Evolutionary conservation across 345 rosid genomes (phyloP).

Genomic region (Ceriops zippeliana): DNA sequence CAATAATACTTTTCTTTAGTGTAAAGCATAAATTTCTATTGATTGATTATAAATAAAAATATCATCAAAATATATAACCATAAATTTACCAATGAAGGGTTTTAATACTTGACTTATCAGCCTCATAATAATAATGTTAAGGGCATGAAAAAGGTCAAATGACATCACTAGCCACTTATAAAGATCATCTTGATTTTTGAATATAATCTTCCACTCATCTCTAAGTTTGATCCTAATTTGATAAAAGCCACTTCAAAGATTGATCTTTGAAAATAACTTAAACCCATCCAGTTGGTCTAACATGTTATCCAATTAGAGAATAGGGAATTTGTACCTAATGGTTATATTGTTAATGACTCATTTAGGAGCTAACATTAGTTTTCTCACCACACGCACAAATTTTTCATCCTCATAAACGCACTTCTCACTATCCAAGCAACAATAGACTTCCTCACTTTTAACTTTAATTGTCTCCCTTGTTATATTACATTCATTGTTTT

Average conservation of each 20-base stretch:
- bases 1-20: background rate
- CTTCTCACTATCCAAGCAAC: accelerated
- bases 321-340: background rate
- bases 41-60: background rate
- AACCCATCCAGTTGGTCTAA: background rate
- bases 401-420: too few species aligned
- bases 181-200: background rate
- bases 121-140: conserved; percentile 1
- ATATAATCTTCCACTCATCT: background rate
- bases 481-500: too few species aligned
- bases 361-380: too few species aligned
- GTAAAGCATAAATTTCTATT: background rate
- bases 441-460: too few species aligned
- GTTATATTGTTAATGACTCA: too few species aligned
- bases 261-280: background rate
- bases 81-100: background rate
- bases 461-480: too few species aligned
- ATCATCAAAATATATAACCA: background rate
- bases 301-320: background rate
- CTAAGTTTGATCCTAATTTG: background rate
- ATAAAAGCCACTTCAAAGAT: background rate
- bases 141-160: background rate
- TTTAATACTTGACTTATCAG: background rate
- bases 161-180: background rate
- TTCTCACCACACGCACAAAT: too few species aligned